Evolutionary conservation across 805 yeast species (phyloP).

Genomic region (Metschnikowia shivogae): DNA sequence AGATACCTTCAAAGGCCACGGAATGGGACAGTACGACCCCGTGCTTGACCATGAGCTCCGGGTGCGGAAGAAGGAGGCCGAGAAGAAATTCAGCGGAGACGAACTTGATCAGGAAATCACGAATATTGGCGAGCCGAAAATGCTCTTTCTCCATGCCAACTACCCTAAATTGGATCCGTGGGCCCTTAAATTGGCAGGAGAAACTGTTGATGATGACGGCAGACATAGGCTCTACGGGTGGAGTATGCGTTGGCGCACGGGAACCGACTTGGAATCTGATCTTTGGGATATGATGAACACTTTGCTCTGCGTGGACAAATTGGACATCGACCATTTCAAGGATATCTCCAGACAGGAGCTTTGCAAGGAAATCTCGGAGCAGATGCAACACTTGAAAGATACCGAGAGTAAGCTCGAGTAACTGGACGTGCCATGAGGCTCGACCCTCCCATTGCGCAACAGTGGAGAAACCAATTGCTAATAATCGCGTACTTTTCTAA

Average conservation of each 20-base stretch:
- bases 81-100: slow-evolving; percentile 6
- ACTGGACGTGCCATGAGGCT: not conserved
- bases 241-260: slow-evolving; percentile 47
- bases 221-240: slow-evolving; percentile 58
- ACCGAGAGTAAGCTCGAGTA: slow-evolving; percentile 28
- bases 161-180: slow-evolving; percentile 66
- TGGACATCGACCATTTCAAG: slow-evolving; percentile 43
- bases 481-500: not conserved
- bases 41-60: slow-evolving; percentile 45
- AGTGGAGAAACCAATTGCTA: not conserved
- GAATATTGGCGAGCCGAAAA: slow-evolving; percentile 14
- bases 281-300: slow-evolving; percentile 57
- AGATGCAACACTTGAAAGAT: slow-evolving; percentile 38
- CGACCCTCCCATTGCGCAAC: no score
- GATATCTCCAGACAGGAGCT: slow-evolving; percentile 39
- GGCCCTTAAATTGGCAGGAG: slow-evolving; percentile 40
- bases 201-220: slow-evolving; percentile 39
- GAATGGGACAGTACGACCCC: slow-evolving; percentile 76
- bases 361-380: slow-evolving; percentile 49
- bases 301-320: slow-evolving; percentile 48
- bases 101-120: slow-evolving; percentile 6
- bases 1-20: slow-evolving; percentile 56
- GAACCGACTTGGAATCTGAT: slow-evolving; percentile 55
- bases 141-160: slow-evolving; percentile 61
- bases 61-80: slow-evolving; percentile 8